Evolutionary conservation across 2,329 filamentous ascomycete genomes (phyloP), one percentile per base, ranked within the genome.

Genomic region (Exophiala calicioides): DNA sequence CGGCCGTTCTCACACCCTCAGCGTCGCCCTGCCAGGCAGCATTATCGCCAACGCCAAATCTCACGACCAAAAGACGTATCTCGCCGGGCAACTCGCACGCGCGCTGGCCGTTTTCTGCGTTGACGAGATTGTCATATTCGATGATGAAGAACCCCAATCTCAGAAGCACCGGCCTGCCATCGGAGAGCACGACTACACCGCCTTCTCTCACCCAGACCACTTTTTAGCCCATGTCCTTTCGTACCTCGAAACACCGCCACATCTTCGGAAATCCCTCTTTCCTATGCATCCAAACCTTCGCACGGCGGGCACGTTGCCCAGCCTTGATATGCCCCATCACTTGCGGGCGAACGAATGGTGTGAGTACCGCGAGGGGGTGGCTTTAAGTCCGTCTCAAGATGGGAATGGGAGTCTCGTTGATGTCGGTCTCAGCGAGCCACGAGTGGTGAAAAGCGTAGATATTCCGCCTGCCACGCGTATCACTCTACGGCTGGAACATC

Each of bases 251-350:
- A 86, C 86, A 3, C 89, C 89, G 21, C 87, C 88, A 1, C 85
- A 93, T 67, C 82, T 95, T 68, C 82, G 87, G 59, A 84, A 83
- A 63, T 69, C 76, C 2, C 74, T 95, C 3, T 91, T 94, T 58
- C 84, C 85, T 1, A 72, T 90, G 53, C 88, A 94, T 62, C 82
- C 86, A 7, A 90, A 94, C 62, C 74, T 94, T 31, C 75, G 80
- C 29, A 80, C 81, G 9, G 87, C 86, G 29, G 88, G 87, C 5
- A 75, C 84, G 29, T 71, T 94, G 20, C 86, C 86, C 0, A 87
- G 80, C 60, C 71, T 94, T 46, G 89, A 94, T 64, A 88, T 93
- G 77, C 89, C 89, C 12, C 87, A 91, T 64, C 89, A 95, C 66
- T 75, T 90, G 6, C 78, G 86, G 53, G 77, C 79, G 10, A 80